Percentiles rank a stretch among this genome's conserved stretches.
phyloP scores from a whole-genome alignment of 257 asterid species.

The Thymus mandschuricus region DNA sequence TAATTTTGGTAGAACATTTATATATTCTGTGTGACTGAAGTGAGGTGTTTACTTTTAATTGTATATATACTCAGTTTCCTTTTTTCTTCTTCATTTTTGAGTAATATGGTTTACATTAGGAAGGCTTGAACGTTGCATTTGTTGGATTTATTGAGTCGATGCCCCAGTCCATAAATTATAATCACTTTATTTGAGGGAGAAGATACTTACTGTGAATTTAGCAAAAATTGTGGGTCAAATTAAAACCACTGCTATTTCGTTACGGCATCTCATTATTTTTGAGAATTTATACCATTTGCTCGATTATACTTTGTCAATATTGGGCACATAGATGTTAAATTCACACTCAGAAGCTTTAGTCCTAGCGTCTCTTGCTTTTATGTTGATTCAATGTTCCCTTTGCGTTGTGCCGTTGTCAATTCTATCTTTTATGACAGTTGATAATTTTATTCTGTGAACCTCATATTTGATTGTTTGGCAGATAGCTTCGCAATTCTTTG shows the following conservation, averaged over 20 bases:
- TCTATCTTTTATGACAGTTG: constrained; percentile 26
- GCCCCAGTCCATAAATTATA: neutral
- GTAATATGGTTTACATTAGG: constrained; percentile 14
- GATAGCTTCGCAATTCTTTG: constrained; percentile 93
- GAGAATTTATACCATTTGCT: constrained; percentile 13
- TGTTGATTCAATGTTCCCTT: constrained; percentile 9
- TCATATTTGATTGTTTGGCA: constrained; percentile 63
- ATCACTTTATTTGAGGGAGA: constrained; percentile 14
- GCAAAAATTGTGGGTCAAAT: constrained; percentile 16
- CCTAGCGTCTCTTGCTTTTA: constrained; percentile 7
- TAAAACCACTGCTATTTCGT: constrained; percentile 5
- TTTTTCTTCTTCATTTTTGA: neutral
- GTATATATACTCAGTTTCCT: neutral
- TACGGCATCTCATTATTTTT: constrained; percentile 22
- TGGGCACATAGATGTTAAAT: constrained; percentile 2
- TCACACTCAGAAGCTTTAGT: neutral
- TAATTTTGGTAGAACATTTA: neutral
- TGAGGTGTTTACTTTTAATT: neutral
- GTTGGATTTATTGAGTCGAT: constrained; percentile 1
- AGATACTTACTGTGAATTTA: constrained; percentile 6
- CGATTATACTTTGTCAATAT: constrained; percentile 16
- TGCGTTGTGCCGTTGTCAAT: constrained; percentile 17
- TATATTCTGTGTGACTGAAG: constrained; percentile 5
- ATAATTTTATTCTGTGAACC: constrained; percentile 31
- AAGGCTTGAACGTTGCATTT: constrained; percentile 9